Evolutionary conservation across 768 basidiomycete genomes (phyloP).

Genomic region (Calocera cornea): DNA sequence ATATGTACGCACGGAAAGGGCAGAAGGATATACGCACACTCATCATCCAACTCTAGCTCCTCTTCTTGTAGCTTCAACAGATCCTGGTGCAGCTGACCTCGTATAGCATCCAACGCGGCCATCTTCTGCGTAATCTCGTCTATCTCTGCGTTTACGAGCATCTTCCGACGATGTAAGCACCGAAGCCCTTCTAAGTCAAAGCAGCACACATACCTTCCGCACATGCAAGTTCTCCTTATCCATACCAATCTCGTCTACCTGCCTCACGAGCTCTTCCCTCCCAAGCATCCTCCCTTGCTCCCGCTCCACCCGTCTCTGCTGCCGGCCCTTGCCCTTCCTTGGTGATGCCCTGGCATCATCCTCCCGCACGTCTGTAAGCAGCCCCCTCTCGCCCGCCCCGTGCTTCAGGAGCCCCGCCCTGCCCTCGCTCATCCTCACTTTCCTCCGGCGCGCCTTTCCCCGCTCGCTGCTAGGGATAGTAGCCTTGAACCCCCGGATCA

Average conservation of each 20-base stretch:
- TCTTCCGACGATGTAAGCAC: constrained; percentile 32
- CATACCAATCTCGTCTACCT: constrained; percentile 69
- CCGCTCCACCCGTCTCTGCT: constrained; percentile 45
- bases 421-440: constrained; percentile 42
- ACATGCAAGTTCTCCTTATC: constrained; percentile 93
- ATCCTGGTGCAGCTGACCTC: constrained; percentile 66
- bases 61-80: constrained; percentile 84
- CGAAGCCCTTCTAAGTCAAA: neutral
- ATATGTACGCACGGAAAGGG: neutral
- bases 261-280: constrained; percentile 69
- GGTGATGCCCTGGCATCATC: constrained; percentile 29
- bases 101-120: constrained; percentile 63
- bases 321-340: constrained; percentile 27
- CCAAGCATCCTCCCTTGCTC: constrained; percentile 55
- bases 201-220: constrained; percentile 47
- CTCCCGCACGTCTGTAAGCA: constrained; percentile 41
- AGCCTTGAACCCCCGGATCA: constrained; percentile 85
- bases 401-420: constrained; percentile 54
- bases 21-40: no score
- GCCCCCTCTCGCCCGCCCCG: constrained; percentile 63
- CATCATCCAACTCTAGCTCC: constrained; percentile 92
- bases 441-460: constrained; percentile 58
- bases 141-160: constrained; percentile 75
- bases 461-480: constrained; percentile 84
- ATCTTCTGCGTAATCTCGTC: constrained; percentile 84